Evolutionary conservation across 2,329 filamentous ascomycete genomes (phyloP).

Genomic region (Aureobasidium sp.): DNA sequence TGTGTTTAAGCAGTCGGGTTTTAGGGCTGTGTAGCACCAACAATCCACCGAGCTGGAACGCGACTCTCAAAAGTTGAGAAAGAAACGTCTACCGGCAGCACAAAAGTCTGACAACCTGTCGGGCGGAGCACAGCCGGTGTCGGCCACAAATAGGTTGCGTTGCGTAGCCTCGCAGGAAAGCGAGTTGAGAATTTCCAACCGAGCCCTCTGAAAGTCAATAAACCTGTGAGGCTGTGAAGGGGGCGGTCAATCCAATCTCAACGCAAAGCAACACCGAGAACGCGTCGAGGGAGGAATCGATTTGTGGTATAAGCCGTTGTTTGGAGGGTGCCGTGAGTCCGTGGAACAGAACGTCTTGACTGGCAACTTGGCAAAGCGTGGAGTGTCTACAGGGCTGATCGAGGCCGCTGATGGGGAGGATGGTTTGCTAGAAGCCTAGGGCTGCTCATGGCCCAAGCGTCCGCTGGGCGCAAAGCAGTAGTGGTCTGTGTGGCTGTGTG

Average conservation of each 20-base stretch:
- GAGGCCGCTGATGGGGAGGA: not conserved
- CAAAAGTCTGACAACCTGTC: not conserved
- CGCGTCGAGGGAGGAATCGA: constrained; percentile 1
- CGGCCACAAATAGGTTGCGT: not conserved
- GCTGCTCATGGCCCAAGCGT: not conserved
- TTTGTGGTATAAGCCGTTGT: not conserved
- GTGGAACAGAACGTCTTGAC: not conserved
- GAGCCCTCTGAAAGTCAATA: not conserved
- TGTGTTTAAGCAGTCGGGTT: not conserved
- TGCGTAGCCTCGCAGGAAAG: not conserved
- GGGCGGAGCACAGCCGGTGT: not conserved
- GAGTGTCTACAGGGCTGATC: constrained; percentile 5
- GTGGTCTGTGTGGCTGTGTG: constrained; percentile 10
- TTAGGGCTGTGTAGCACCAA: not conserved
- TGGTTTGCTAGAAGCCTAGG: not conserved
- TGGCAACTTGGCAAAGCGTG: constrained; percentile 10
- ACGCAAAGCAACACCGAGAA: not conserved
- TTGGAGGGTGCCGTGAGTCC: not conserved
- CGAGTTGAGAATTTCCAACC: not conserved
- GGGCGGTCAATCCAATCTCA: not conserved
- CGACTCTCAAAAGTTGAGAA: not conserved
- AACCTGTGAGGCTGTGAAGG: not conserved
- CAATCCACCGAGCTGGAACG: not conserved
- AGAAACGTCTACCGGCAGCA: not conserved
- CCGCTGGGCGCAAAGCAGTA: not conserved